Evolutionary conservation across 805 yeast species (phyloP), one percentile per base, ranked within the genome.

Genomic region (Ascoidea rubescens): DNA sequence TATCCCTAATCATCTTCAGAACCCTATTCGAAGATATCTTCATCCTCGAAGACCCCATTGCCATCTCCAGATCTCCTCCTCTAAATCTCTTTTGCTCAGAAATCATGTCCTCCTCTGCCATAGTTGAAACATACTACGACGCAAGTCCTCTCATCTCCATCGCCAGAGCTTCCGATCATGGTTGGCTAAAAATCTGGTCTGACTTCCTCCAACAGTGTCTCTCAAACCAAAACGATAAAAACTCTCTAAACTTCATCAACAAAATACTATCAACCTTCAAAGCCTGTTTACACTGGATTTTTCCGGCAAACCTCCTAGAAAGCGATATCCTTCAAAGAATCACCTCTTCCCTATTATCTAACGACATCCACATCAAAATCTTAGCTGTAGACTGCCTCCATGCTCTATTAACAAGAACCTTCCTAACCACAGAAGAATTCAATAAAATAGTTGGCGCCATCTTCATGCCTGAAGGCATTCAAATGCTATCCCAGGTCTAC

Each of bases 21-120:
- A 88, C 95, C 4, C 67, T 93, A 16, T 93, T 91, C 62, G 99
- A 93, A 67, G 99, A 93, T 63, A 79, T 93, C 8, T 93, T 88
- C 62, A 71, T 95, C 50, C 72, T 93, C 49, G 98, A 93, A 58
- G 99, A 93, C 63, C 84, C 96, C 30, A 78, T 88, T 21, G 96
- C 96, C 1, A 73, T 90, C 42, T 84, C 80, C 58, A 74, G 98
- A 60, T 78, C 84, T 53, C 74, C 79, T n/a, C 75, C 85, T 1
- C 73, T 91, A 45, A 83, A 84, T 50, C 88, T 95, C 37, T 75
- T 88, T 50, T 84, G 96, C 63, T 86, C 91, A 5, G 87, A 89
- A 65, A 78, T 90, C 17, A 80, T 88, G 6, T 80, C 95, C 1
- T 84, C 96, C 0, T 79, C 79, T 53, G 70, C 72, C 5, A 75